Evolutionary conservation across 2,329 filamentous ascomycete genomes (phyloP), one percentile per base, ranked within the genome.

Genomic region (Fusarium veterinarium): DNA sequence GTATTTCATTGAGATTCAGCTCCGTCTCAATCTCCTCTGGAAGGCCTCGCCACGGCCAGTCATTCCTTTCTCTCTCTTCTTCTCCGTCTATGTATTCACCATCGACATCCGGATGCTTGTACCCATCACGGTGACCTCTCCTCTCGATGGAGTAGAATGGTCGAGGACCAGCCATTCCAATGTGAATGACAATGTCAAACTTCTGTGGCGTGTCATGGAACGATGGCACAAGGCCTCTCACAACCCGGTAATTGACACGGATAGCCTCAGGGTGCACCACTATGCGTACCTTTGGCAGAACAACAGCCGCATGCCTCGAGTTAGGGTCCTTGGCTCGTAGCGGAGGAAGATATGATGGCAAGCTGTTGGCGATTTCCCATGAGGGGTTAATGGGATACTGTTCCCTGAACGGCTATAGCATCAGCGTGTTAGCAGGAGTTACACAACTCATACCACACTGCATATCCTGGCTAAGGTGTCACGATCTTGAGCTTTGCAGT

Each of bases 301-400:
- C 75, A 61, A 55, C 66, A 33, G 74, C 78, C 28, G 74, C 78
- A 61, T 72, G 52, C 49, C 78, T 74, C 35, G 78, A 76, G 56
- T 76, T 71, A 62, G 77, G 74, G 70, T 83, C 81, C 77, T 86
- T 87, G 71, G 80, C 80, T 56, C 83, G 82, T 19, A 85, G 80
- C 2, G 86, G 82, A 5, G 90, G 88, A 9, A 95, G 87, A 74
- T 88, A 87, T 5, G 87, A 81, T 7, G 93, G 91, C n/a, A 97
- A 88, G 25, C 84, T 85, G 31, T 85, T 86, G 53, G 92, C 90
- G 78, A 97, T 95, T 78, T 95, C 89, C 87, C 90, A 95, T 6
- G 94, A 94, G 13, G 94, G 93, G 79, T 97, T 97, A 67, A 91
- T 84, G 33, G 91, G 89, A 78, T 91, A 91, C 48, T 91, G 84